Evolutionary conservation across 2,329 filamentous ascomycete genomes (phyloP), one percentile per base, ranked within the genome.

Genomic region (Coniochaeta prunicola): DNA sequence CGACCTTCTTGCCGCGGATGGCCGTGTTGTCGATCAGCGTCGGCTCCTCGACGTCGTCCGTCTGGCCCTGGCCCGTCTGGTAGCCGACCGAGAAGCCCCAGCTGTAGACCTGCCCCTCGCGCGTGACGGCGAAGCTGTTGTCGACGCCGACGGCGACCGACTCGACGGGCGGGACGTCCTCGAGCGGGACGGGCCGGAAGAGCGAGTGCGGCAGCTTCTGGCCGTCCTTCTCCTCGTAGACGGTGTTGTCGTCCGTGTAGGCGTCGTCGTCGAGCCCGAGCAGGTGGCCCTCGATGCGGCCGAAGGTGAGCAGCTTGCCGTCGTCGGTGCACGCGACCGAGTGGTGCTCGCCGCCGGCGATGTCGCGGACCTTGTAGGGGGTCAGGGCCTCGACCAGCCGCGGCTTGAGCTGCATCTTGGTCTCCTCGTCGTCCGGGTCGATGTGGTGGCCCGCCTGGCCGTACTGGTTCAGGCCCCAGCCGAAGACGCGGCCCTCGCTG

Each of bases 381-480:
- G 79, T 77, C 9, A 97, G 80, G 7, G 80, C 80, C 9, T 83
- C 74, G 28, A 96, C 83, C 57, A 88, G 76, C 45, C 82, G 84
- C 2, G 91, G 89, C 64, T 84, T 82, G n/a, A 89, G 80, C 56
- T 96, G 82, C 61, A 88, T 84, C 34, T 87, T 87, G 64, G 88
- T 85, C 57, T 88, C 84, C 59, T 87, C 83, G 33, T 86, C 87
- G 15, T 83, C 85, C 58, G 80, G 78, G 48, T 84, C 80, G 17
- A 78, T 77, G 4, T 26, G 21, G 60, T 70, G 65, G 60, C 88
- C 91, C 17, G 89, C 90, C 75, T 96, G 88, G 62, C 88, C 89
- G 72, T 90, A 96, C 74, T 89, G 92, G 80, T 96, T 96, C 31
- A 93, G 77, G 26, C 92, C 91, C 91, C 91, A 96, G 0, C 86